These are phyloP conservation scores for Teratosphaeria pseudoeucalypti DNA, from an alignment of 2,329 filamentous ascomycete species.

Conservation along the genomic window DNA sequence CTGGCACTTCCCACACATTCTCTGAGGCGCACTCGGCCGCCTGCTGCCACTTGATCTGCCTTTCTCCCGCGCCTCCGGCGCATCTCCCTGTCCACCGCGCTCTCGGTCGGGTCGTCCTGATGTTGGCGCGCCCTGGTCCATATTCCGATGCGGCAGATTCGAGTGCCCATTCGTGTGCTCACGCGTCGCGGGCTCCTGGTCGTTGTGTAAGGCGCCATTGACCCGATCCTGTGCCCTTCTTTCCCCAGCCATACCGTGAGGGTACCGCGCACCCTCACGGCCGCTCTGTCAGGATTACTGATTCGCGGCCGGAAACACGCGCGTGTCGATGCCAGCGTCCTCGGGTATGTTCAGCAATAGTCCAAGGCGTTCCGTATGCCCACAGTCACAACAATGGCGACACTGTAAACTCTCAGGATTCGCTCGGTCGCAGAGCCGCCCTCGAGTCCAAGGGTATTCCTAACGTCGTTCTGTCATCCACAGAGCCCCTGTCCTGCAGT, in stretches of 20 bases:
- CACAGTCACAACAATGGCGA: neutral
- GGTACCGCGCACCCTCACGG: neutral
- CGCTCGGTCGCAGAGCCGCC: neutral
- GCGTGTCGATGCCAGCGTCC: neutral
- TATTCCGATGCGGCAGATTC: slow-evolving; percentile 6
- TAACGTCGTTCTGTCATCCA: neutral
- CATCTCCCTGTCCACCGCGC: neutral
- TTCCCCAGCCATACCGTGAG: slow-evolving; percentile 4
- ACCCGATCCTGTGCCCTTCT: slow-evolving; percentile 16
- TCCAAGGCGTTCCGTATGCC: neutral
- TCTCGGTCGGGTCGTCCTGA: neutral
- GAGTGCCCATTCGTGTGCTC: slow-evolving; percentile 10
- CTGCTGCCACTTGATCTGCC: slow-evolving; percentile 7
- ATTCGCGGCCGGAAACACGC: neutral
- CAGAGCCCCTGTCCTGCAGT: neutral
- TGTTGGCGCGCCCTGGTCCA: neutral
- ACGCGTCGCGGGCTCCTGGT: slow-evolving; percentile 3
- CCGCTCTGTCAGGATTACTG: neutral
- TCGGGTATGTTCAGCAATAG: neutral
- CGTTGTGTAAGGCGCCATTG: slow-evolving; percentile 14
- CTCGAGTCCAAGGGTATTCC: neutral
- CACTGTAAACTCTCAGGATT: neutral
- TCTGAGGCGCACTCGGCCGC: slow-evolving; percentile 25
- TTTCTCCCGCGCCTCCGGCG: slow-evolving; percentile 1
- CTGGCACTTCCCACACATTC: slow-evolving; percentile 69